Conservation (phyloP, 2,329 filamentous ascomycete genomes). For the Tolypocladium inflatum region DNA sequence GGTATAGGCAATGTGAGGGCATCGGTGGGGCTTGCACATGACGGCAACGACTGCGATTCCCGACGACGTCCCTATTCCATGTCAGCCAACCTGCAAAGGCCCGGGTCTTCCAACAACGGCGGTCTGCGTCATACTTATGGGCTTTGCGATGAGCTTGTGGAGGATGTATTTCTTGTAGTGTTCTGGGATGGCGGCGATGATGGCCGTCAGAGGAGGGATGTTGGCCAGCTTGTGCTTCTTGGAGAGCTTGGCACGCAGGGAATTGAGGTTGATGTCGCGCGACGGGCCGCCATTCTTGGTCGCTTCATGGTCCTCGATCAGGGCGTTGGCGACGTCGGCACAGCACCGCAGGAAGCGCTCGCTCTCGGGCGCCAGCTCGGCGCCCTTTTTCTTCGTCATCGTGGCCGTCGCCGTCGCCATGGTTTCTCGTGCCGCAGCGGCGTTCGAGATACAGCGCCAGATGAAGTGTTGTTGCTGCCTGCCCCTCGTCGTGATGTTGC, state of each 20-base stretch:
- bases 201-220: slow-evolving; percentile 87
- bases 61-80: slow-evolving; percentile 67
- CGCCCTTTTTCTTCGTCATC: slow-evolving; percentile 61
- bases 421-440: background rate
- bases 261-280: slow-evolving; percentile 89
- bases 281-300: slow-evolving; percentile 64
- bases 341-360: slow-evolving; percentile 91
- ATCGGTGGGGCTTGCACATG: slow-evolving; percentile 98
- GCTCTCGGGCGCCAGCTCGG: slow-evolving; percentile 80
- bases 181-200: slow-evolving; percentile 97
- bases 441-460: background rate
- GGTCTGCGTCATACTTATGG: slow-evolving; percentile 55
- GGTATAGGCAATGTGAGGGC: slow-evolving; percentile 95
- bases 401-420: slow-evolving; percentile 47
- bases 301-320: slow-evolving; percentile 90
- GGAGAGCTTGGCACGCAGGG: slow-evolving; percentile 73
- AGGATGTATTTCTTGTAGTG: slow-evolving; percentile 99
- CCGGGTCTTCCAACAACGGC: background rate
- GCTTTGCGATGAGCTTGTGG: slow-evolving; percentile 92
- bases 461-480: background rate
- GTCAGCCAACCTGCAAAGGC: slow-evolving; percentile 2
- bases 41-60: slow-evolving; percentile 97
- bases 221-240: slow-evolving; percentile 87
- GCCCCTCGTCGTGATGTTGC: too few species aligned
- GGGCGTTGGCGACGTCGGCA: slow-evolving; percentile 84